A percentile compares a stretch with the other conserved stretches of the same genome.
These are phyloP conservation scores for Cladosporium sp. DNA, from an alignment of 2,329 filamentous ascomycete genomes.

Conservation along the genomic window DNA sequence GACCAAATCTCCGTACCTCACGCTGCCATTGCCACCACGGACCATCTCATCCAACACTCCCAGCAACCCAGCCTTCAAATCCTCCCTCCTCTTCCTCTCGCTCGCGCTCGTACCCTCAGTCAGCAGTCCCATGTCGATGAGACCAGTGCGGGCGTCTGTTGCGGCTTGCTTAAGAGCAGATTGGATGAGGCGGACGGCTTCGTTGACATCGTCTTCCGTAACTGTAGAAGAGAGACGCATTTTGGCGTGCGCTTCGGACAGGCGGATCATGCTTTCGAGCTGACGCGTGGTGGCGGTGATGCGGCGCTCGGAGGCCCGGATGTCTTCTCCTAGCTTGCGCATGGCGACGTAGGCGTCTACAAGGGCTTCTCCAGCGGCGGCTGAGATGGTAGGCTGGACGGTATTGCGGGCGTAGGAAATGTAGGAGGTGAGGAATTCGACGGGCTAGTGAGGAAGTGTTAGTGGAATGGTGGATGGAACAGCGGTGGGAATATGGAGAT, in stretches of 20 bases:
- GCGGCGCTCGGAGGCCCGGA: constrained; percentile 80
- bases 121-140: constrained; percentile 94
- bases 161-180: constrained; percentile 92
- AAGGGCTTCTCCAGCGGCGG: constrained; percentile 76
- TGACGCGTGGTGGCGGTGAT: constrained; percentile 97
- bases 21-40: constrained; percentile 57
- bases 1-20: constrained; percentile 74
- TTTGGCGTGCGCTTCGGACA: constrained; percentile 93
- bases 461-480: neutral
- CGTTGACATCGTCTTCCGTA: constrained; percentile 75
- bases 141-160: constrained; percentile 83
- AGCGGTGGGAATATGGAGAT: constrained; percentile 15
- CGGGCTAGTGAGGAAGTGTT: constrained; percentile 53
- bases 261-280: constrained; percentile 96
- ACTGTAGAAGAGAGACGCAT: constrained; percentile 82
- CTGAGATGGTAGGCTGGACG: constrained; percentile 76
- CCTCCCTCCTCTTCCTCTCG: constrained; percentile 77
- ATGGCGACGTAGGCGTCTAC: constrained; percentile 88
- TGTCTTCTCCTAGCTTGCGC: constrained; percentile 74
- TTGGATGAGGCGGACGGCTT: constrained; percentile 90
- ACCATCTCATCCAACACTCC: constrained; percentile 76
- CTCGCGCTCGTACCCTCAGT: constrained; percentile 89
- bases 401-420: constrained; percentile 92
- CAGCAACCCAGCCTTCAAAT: constrained; percentile 77
- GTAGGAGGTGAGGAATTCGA: constrained; percentile 94